Conservation (phyloP, 148 eudicot genomes). For the Vaccinium macrocarpon region DNA sequence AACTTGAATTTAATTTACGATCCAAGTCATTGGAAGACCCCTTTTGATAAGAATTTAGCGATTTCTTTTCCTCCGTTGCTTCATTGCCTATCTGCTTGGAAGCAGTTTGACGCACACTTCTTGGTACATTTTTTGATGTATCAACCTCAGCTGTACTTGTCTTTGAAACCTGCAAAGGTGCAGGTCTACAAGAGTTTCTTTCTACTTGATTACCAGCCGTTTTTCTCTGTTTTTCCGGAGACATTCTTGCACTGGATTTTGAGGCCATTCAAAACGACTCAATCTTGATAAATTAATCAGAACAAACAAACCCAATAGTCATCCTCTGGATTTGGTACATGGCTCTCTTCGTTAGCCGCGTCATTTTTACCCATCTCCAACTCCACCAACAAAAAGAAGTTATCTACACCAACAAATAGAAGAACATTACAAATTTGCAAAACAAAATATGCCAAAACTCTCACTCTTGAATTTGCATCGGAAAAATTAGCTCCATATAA, state of each 20-base stretch:
- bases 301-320: slow-evolving; percentile 26
- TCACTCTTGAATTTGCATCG: background rate
- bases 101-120: slow-evolving; percentile 25
- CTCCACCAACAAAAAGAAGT: slow-evolving; percentile 23
- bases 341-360: slow-evolving; percentile 20
- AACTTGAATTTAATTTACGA: slow-evolving; percentile 30
- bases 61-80: slow-evolving; percentile 29
- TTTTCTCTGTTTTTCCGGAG: slow-evolving; percentile 39
- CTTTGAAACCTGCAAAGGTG: slow-evolving; percentile 28
- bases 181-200: slow-evolving; percentile 29
- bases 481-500: slow-evolving; percentile 5
- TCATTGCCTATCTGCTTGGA: slow-evolving; percentile 24
- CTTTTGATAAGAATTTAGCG: slow-evolving; percentile 22
- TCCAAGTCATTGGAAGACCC: slow-evolving; percentile 32
- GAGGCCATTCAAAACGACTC: slow-evolving; percentile 42
- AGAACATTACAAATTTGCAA: background rate
- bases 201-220: slow-evolving; percentile 27
- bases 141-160: slow-evolving; percentile 29
- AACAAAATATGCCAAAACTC: background rate
- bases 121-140: slow-evolving; percentile 14
- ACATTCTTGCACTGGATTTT: slow-evolving; percentile 34
- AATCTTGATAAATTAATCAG: slow-evolving; percentile 10
- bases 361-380: slow-evolving; percentile 19
- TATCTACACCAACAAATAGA: slow-evolving; percentile 25
- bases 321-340: slow-evolving; percentile 15